These are phyloP conservation scores for Takashimella koratensis DNA, from an alignment of 1,284 basidiomycete species.

Conservation along the genomic window DNA sequence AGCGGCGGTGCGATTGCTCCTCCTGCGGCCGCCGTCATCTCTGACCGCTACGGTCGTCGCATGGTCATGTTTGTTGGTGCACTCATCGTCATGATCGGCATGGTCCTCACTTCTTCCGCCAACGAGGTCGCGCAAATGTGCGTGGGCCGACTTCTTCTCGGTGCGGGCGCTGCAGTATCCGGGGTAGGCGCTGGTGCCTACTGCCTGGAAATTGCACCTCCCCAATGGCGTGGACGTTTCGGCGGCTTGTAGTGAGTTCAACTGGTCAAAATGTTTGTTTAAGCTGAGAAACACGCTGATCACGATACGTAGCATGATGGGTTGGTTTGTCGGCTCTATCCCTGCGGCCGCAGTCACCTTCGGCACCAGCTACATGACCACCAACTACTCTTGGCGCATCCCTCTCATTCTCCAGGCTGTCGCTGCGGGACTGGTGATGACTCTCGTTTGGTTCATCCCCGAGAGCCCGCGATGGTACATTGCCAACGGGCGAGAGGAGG, in stretches of 20 bases:
- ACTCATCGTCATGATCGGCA: constrained; percentile 48
- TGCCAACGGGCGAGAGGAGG: constrained; percentile 26
- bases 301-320: constrained; percentile 42
- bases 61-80: constrained; percentile 56
- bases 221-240: constrained; percentile 61
- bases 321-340: constrained; percentile 30
- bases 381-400: constrained; percentile 47
- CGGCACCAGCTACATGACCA: constrained; percentile 31
- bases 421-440: neutral
- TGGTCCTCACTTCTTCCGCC: constrained; percentile 37
- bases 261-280: no score
- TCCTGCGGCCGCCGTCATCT: constrained; percentile 17
- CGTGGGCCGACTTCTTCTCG: constrained; percentile 48
- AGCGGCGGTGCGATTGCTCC: constrained; percentile 12
- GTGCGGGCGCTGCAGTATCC: constrained; percentile 46
- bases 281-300: no score
- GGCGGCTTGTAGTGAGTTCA: constrained; percentile 46
- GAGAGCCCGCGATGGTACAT: constrained; percentile 46
- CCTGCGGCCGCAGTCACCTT: constrained; percentile 41
- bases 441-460: constrained; percentile 13
- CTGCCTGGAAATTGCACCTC: constrained; percentile 58
- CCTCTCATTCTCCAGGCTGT: constrained; percentile 48
- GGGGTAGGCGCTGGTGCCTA: constrained; percentile 55
- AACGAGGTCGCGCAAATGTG: constrained; percentile 36
- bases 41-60: constrained; percentile 55